Evolutionary conservation across 305 asterid genomes (phyloP), one percentile per base, ranked within the genome.

Genomic region (Stenogyne calaminthoides): DNA sequence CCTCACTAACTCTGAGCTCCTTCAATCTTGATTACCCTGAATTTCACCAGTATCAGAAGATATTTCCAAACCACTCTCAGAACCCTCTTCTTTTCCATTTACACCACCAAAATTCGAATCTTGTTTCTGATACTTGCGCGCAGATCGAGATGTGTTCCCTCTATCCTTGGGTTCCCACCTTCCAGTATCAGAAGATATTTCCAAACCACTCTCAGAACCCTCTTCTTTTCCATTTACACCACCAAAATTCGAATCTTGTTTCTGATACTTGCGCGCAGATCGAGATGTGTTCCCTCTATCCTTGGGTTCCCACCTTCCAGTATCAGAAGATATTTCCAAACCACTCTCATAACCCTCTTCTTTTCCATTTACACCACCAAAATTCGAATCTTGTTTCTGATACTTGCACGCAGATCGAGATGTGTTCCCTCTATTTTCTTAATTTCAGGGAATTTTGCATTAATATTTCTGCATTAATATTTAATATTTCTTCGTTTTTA

Each of bases 1-100:
- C 93, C 69, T 82, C 88, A 10, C 85, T 58, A 71, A 86, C 49
- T 51, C 81, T 80, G 63, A 91, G 74, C 83, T 88, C 89, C 65
- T 82, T 74, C 19, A 91, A 70, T 74, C 88, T 88, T 70, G 70
- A 71, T 51, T 70, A 27, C 74, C 81, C 69, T 54, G 62, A 66
- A 16, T 74, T 77, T 77, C 81, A 67, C 42, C 76, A 37, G 16
- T 67, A 57, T 22, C 6, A 44, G 49, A 18, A 37, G 10, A 74
- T 18, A 40, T 39, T 39, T 76, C 79, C 57, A 71, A 67, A 20
- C 36, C 81, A 20, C 55, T 78, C 22, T 20, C 67, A 71, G 47
- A 73, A 64, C 69, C 71, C 55, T 73, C 79, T 49, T 70, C 81
- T 16, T 44, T 59, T 51, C 37, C 87, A 27, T 39, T 67, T 4